Evolutionary conservation across 352 stramenopile species (phyloP).

Genomic region (Pythium grandisporangium): DNA sequence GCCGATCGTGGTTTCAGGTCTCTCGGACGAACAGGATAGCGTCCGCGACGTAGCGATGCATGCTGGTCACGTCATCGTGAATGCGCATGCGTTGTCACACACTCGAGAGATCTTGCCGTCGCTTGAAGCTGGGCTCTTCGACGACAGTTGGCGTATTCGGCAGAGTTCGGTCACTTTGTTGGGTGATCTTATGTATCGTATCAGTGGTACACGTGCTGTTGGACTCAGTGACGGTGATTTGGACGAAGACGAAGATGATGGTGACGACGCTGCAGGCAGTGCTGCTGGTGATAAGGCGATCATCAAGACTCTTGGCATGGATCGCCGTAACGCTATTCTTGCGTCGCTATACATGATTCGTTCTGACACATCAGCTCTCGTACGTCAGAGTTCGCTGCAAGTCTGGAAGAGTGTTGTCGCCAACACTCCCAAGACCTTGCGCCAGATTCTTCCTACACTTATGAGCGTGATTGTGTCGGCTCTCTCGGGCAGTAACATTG

Average conservation of each 20-base stretch:
- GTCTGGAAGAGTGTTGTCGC: conserved; percentile 99
- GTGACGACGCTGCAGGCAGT: conserved; percentile 76
- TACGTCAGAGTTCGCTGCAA: conserved; percentile 95
- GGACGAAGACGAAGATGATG: conserved; percentile 76
- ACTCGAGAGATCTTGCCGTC: conserved; percentile 96
- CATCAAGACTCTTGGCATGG: conserved; percentile 89
- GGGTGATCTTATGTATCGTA: conserved; percentile 94
- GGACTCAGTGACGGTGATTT: conserved; percentile 37
- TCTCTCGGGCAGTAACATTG: conserved; percentile 85
- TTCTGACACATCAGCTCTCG: conserved; percentile 94
- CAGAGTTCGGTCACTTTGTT: conserved; percentile 96
- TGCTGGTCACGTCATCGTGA: conserved; percentile 97
- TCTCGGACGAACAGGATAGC: conserved; percentile 97
- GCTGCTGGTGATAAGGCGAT: conserved; percentile 79
- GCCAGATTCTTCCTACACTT: conserved; percentile 96
- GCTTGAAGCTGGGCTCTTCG: conserved; percentile 93
- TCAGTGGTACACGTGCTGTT: conserved; percentile 94
- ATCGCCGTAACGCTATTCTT: conserved; percentile 93
- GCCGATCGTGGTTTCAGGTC: conserved; percentile 94
- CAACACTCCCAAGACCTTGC: conserved; percentile 96
- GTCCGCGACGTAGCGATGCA: conserved; percentile 97
- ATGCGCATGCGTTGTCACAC: conserved; percentile 94
- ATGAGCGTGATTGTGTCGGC: conserved; percentile 95
- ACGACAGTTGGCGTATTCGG: conserved; percentile 98
- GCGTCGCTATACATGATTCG: conserved; percentile 98